Evolutionary conservation across 2,329 filamentous ascomycete genomes (phyloP).

Genomic region (Colletotrichum tofieldiae): DNA sequence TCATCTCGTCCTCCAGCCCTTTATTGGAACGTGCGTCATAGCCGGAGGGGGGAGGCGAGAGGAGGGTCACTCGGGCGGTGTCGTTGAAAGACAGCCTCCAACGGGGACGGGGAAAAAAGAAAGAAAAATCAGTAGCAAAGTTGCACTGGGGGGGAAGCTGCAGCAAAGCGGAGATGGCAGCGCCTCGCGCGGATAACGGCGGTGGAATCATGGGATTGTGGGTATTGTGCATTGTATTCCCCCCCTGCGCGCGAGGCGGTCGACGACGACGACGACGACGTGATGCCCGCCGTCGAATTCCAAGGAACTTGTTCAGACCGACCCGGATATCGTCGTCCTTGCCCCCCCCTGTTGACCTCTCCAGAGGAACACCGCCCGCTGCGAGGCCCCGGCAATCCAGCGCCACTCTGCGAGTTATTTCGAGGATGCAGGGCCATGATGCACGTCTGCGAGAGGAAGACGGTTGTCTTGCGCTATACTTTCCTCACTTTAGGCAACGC

Average conservation of each 20-base stretch:
- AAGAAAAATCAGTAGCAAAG: background rate
- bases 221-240: background rate
- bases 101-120: background rate
- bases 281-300: background rate
- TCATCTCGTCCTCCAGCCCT: background rate
- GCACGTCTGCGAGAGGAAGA: background rate
- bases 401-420: background rate
- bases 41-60: background rate
- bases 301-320: background rate
- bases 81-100: background rate
- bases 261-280: conserved; percentile 5
- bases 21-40: conserved; percentile 12
- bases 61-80: background rate
- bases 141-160: background rate
- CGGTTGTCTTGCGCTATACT: background rate
- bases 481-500: background rate
- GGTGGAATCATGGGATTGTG: conserved; percentile 1
- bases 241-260: conserved; percentile 14
- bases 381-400: background rate
- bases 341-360: background rate
- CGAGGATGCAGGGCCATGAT: background rate
- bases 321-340: background rate
- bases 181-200: conserved; percentile 19
- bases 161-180: conserved; percentile 17
- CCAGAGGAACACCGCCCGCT: background rate